Percentiles rank a stretch among this genome's conserved stretches.
These are phyloP conservation scores for Stachybotrys elegans DNA, from an alignment of 2,329 filamentous ascomycete genomes.

Conservation along the genomic window DNA sequence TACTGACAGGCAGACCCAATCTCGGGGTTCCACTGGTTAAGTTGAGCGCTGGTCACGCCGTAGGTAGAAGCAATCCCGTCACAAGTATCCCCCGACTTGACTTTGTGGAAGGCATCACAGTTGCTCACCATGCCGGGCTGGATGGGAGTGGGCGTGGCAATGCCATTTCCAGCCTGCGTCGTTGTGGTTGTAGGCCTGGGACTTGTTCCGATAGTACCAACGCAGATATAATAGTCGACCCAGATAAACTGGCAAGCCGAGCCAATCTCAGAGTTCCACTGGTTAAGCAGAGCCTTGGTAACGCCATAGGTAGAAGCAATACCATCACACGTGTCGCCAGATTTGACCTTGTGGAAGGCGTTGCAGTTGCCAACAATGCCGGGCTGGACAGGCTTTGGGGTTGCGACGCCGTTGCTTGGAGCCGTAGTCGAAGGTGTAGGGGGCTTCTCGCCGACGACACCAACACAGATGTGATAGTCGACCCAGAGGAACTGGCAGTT, in stretches of 20 bases:
- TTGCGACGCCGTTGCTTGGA: conserved; percentile 11
- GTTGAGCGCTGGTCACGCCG: conserved; percentile 14
- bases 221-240: conserved; percentile 7
- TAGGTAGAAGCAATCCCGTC: conserved; percentile 13
- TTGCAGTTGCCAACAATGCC: conserved; percentile 22
- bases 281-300: conserved; percentile 14
- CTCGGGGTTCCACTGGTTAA: conserved; percentile 13
- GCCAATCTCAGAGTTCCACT: conserved; percentile 12
- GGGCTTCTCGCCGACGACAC: background rate
- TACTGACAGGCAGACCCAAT: conserved; percentile 7
- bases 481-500: conserved; percentile 2
- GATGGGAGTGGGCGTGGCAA: conserved; percentile 20
- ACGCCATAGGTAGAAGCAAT: conserved; percentile 16
- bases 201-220: conserved; percentile 5
- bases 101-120: conserved; percentile 20
- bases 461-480: background rate
- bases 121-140: conserved; percentile 21
- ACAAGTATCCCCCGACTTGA: conserved; percentile 17
- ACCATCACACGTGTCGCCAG: conserved; percentile 15
- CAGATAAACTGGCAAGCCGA: conserved; percentile 9
- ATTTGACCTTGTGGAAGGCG: conserved; percentile 17
- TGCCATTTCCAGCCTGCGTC: conserved; percentile 5
- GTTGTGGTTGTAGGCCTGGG: background rate
- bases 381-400: conserved; percentile 21
- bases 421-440: background rate